Evolutionary conservation across 345 rosid genomes (phyloP).

Genomic region (Jatropha curcas): DNA sequence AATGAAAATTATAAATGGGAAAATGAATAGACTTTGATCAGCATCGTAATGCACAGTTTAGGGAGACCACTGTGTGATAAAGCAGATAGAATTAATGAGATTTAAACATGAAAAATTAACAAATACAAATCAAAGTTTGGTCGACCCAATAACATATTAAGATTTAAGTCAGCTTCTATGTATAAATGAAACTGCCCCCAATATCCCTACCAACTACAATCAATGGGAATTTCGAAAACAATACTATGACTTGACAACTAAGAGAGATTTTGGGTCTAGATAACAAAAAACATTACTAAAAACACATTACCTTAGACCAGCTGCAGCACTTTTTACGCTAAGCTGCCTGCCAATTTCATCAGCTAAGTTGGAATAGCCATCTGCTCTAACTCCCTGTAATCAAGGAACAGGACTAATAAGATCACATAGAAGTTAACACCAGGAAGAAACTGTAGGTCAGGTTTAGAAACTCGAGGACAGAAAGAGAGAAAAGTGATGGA

Average conservation of each 20-base stretch:
- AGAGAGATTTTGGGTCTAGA: background rate
- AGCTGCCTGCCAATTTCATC: conserved; percentile 80
- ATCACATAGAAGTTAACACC: background rate
- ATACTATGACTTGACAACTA: background rate
- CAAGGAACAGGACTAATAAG: conserved; percentile 5
- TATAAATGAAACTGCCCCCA: background rate
- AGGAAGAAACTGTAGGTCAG: conserved; percentile 6
- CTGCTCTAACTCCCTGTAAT: conserved; percentile 72
- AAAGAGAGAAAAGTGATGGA: background rate
- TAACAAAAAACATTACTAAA: no score
- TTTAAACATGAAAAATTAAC: no score
- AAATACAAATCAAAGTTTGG: no score
- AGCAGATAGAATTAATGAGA: no score
- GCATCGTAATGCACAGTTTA: no score
- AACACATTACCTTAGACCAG: conserved; percentile 65
- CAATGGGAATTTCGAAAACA: background rate
- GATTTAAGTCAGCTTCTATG: conserved; percentile 2
- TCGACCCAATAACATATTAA: no score
- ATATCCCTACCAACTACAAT: background rate
- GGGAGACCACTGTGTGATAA: no score
- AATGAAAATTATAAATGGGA: no score
- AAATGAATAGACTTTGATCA: no score
- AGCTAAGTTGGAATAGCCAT: conserved; percentile 60
- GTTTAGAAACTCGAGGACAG: background rate
- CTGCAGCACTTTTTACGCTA: conserved; percentile 69